Conservation (phyloP, 2,329 filamentous ascomycete species). For the Ascochyta viciae-villosae region DNA sequence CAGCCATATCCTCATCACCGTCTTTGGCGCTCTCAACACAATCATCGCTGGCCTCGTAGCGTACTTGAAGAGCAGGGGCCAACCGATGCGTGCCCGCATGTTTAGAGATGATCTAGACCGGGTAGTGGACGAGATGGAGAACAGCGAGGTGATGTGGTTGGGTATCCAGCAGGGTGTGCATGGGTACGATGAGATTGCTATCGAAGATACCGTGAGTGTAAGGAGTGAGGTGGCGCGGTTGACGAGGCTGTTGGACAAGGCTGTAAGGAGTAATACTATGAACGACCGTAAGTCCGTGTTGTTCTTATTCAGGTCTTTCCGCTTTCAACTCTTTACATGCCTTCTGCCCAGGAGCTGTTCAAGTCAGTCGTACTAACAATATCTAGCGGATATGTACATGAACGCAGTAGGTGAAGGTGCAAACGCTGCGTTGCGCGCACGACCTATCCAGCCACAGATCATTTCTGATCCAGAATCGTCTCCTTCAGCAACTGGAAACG, state of each 20-base stretch:
- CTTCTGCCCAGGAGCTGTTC: no score
- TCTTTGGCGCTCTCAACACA: constrained; percentile 52
- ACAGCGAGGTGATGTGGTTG: constrained; percentile 52
- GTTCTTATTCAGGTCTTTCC: background rate
- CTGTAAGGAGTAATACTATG: constrained; percentile 29
- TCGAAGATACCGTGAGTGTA: constrained; percentile 51
- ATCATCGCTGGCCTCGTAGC: constrained; percentile 52
- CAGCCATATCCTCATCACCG: constrained; percentile 47
- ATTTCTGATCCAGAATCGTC: constrained; percentile 4
- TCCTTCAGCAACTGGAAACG: constrained; percentile 8
- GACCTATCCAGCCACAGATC: constrained; percentile 9
- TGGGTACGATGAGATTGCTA: constrained; percentile 56
- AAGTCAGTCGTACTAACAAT: background rate
- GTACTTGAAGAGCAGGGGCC: constrained; percentile 50
- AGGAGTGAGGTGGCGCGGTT: constrained; percentile 29
- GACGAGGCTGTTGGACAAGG: constrained; percentile 29
- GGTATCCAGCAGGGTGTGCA: constrained; percentile 53
- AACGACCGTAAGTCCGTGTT: constrained; percentile 25
- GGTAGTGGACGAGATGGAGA: constrained; percentile 52
- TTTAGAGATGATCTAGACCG: constrained; percentile 51
- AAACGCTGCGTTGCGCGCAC: constrained; percentile 17
- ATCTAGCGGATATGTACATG: constrained; percentile 21
- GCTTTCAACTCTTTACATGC: background rate
- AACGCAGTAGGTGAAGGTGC: constrained; percentile 17
- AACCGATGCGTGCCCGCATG: constrained; percentile 51